Evolutionary conservation across 2,329 filamentous ascomycete genomes (phyloP).

Genomic region (Didymella glomerata): DNA sequence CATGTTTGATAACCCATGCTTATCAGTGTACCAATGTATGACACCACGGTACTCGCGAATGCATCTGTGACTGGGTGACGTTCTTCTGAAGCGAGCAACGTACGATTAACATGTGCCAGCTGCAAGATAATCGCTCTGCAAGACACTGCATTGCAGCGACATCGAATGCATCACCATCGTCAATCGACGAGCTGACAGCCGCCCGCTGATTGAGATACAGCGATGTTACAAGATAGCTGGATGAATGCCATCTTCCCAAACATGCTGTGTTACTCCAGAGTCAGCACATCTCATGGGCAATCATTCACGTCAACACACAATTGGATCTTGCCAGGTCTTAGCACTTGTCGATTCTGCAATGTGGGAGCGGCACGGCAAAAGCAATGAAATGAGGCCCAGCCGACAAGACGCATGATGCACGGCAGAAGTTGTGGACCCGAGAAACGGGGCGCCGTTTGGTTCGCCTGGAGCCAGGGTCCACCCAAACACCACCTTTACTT

Average conservation of each 20-base stretch:
- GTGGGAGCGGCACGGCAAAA: constrained; percentile 34
- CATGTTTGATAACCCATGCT: constrained; percentile 37
- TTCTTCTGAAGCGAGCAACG: background rate
- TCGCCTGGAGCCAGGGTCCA: constrained; percentile 24
- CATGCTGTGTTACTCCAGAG: background rate
- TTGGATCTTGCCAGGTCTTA: background rate
- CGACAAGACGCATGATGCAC: constrained; percentile 21
- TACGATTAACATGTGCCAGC: constrained; percentile 5
- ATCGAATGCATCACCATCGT: background rate
- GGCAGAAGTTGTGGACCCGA: constrained; percentile 30
- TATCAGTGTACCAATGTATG: constrained; percentile 39
- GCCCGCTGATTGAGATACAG: background rate
- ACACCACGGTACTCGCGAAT: constrained; percentile 19
- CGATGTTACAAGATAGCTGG: background rate
- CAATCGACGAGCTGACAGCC: background rate
- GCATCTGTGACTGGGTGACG: background rate
- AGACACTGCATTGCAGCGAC: constrained; percentile 7
- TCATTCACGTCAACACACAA: background rate
- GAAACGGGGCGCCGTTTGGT: constrained; percentile 16
- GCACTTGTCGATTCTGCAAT: constrained; percentile 17
- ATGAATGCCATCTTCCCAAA: background rate
- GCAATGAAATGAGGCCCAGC: constrained; percentile 25
- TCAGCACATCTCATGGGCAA: background rate
- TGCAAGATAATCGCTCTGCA: constrained; percentile 16
- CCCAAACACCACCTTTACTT: constrained; percentile 18